Base-by-base conservation (phyloP, 2,329 filamentous ascomycete species). In the Trichothecium roseum region DNA sequence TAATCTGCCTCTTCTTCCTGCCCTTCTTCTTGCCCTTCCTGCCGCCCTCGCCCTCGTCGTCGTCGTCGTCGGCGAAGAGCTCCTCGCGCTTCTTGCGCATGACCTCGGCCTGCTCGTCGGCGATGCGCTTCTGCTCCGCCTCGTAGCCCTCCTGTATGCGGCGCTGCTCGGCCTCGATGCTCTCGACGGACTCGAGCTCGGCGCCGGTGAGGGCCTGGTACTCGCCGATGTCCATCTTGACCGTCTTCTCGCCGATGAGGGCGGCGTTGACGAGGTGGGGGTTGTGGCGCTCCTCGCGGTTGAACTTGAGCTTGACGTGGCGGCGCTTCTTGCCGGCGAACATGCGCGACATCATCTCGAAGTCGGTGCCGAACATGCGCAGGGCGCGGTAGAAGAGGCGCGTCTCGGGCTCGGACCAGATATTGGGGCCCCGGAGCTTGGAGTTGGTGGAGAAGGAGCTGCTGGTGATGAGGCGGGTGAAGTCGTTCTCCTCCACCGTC, bases 261-360 rank as follows among this genome's bases (percentile, higher is more conserved):
- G 75, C 75, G 26, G 68, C 66, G 41, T 75, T 76, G 45, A 93
- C 68, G 42, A 73, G 69, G 3, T 62, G 58, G 0, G 81, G 77
- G 42, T 80, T 69, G 36, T 74, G 64, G 24, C 74, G 68, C 58
- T 91, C 84, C 57, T 91, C 85, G 41, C 80, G 78, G 48, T 80
- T 83, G 60, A 85, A 91, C 54, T 91, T 91, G 44, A 81, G 70
- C 61, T 89, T 89, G 59, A 91, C 71, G 53, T 84, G 76, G 22
- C 79, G 72, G 14, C 85, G 71, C 40, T 73, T 81, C 49, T 81
- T 78, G 42, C 73, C 71, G 1, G 77, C 73, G 49, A 93, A 88
- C 69, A 87, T 77, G 46, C 75, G 74, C 40, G 74, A 71, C 46
- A 93, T 87, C 59, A 84, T 84, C 53, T 80, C 72, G 51, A 91